Evolutionary conservation across 208 protist genomes (phyloP).

Genomic region (Polymyxa betae): DNA sequence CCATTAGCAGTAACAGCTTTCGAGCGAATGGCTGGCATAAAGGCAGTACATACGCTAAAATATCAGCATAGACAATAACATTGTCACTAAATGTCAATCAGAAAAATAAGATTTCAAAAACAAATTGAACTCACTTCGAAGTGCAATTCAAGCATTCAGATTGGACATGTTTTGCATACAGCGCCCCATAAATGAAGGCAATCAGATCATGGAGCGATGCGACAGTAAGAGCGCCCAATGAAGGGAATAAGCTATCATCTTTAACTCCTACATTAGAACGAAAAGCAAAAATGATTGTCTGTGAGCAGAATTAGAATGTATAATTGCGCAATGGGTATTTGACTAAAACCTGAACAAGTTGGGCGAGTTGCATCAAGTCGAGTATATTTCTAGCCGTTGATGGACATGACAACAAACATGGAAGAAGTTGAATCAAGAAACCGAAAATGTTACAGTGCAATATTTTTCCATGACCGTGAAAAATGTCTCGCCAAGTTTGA

Average conservation of each 20-base stretch:
- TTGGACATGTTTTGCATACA: too few relatives aligned
- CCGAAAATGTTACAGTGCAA: not conserved
- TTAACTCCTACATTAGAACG: not conserved
- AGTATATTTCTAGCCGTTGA: not conserved
- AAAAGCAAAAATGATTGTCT: too few relatives aligned
- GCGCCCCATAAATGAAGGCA: not conserved
- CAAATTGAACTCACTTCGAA: not conserved
- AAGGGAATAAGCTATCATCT: not conserved
- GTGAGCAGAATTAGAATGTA: too few relatives aligned
- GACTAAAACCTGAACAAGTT: not conserved
- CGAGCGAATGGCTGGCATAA: not conserved
- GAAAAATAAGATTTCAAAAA: not conserved
- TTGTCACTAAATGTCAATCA: not conserved
- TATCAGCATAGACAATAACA: not conserved
- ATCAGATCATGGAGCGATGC: not conserved
- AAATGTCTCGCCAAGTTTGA: not conserved
- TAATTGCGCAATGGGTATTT: too few relatives aligned
- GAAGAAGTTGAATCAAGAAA: not conserved
- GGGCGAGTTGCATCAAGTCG: constrained; percentile 12
- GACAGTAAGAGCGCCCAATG: not conserved
- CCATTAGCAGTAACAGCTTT: not conserved
- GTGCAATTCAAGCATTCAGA: too few relatives aligned
- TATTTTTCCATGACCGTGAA: not conserved
- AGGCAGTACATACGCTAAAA: not conserved
- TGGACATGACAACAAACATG: not conserved